Base-by-base conservation (phyloP, 1,284 basidiomycete species). In the Fomitopsis pinicola region DNA sequence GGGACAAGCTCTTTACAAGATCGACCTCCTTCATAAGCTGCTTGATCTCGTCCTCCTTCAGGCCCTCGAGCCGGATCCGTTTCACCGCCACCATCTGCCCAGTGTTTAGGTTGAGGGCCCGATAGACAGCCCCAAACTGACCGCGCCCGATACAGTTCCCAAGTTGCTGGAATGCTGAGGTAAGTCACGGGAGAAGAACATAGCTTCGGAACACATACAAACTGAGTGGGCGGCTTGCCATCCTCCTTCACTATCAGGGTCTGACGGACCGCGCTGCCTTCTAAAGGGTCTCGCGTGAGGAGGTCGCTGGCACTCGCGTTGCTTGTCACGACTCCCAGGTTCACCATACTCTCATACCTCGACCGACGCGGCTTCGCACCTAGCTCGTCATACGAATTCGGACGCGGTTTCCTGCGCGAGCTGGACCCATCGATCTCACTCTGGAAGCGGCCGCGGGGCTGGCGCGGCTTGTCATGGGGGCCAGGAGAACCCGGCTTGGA, bases 11-110 rank as follows among this genome's bases (percentile, higher is more conserved):
- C 79, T 95, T 94, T 66, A 97, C 84, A 35, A 97, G 78, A 69
- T 95, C 92, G 17, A 97, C 95, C 75, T 97, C 95, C 64, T 84
- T 83, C 91, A 95, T 97, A 50, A 97, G 82, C 72, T 94, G 89
- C 61, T 82, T 84, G 35, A 96, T 88, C 69, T 94, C 91, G 35
- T 90, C 89, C 71, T 95, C 92, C 73, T 91, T 89, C 69, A 94
- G 77, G 7, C 94, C 95, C 52, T 92, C 89, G 54, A 97, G 78
- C 56, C 89, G 82, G 69, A 97, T 96, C 19, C 94, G 88, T 77
- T 97, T 97, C 62, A 97, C 93, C 22, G 95, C 95, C 22, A 96
- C 94, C 86, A 94, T 95, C 75, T 96, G 92, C 36, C 94, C 96
- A 2, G 89, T 94, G 67, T 91, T 91, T 69, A 97, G 78, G 73